Evolutionary conservation across 805 yeast genomes (phyloP).

Genomic region (Saturnispora bothae): DNA sequence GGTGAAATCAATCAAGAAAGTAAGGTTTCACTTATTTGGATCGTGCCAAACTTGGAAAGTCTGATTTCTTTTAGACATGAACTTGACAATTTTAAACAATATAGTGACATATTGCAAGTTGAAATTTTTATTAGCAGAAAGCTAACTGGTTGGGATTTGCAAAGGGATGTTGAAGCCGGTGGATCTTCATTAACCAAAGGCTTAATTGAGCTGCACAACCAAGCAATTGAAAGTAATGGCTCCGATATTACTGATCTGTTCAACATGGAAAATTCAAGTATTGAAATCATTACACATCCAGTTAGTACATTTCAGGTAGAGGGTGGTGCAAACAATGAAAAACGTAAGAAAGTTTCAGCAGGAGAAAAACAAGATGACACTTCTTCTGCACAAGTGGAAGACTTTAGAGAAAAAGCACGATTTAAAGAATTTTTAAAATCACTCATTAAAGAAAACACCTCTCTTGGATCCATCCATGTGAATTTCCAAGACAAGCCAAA

Average conservation of each 20-base stretch:
- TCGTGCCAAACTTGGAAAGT: conserved; percentile 24
- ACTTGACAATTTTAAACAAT: conserved; percentile 18
- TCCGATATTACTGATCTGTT: background rate
- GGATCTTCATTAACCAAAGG: background rate
- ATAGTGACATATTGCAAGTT: conserved; percentile 19
- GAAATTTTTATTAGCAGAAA: conserved; percentile 23
- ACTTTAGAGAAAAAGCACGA: background rate
- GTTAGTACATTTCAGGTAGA: background rate
- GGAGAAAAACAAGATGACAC: background rate
- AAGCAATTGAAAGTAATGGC: background rate
- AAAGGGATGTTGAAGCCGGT: conserved; percentile 1
- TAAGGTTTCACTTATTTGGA: conserved; percentile 22
- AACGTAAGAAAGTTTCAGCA: background rate
- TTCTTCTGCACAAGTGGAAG: background rate
- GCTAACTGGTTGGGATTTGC: conserved; percentile 16
- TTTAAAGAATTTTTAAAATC: background rate
- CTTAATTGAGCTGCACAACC: background rate
- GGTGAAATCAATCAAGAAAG: conserved; percentile 12
- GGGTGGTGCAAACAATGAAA: background rate
- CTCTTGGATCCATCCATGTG: conserved; percentile 14
- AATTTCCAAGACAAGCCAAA: conserved; percentile 21
- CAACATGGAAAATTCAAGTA: background rate
- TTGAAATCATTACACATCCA: background rate
- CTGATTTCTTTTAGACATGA: conserved; percentile 23
- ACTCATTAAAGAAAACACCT: conserved; percentile 11